Base-by-base conservation (phyloP, 495 filamentous ascomycete species). In the Hyaloscypha variabilis region DNA sequence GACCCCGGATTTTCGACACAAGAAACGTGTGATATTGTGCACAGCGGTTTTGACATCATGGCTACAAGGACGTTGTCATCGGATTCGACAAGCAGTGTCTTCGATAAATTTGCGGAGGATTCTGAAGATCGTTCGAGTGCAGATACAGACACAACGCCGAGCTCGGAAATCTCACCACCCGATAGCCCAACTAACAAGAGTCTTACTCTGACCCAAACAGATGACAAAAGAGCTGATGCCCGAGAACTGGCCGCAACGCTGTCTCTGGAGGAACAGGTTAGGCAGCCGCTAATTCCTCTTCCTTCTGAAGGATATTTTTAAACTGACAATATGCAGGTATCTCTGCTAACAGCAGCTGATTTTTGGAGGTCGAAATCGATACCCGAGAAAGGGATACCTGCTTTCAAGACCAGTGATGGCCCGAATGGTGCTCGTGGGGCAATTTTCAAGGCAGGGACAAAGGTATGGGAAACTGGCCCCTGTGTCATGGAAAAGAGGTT, bases 401-500 rank as follows among this genome's bases (percentile, higher is more conserved):
- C 87, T 3, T 77, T 93, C 51, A 90, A 90, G 66, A 87, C 86
- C 17, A 92, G 88, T 46, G 91, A 94, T 77, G 91, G 91, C 2
- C 91, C 91, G 6, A 93, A 92, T 72, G 91, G 91, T 14, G 88
- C 90, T 26, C 87, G 91, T 39, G 91, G 91, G n/a, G 83, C 82
- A 19, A 85, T 87, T 55, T 89, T 88, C 69, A 85, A 85, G 19
- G 83, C 83, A 49, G 86, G 85, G 24, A 88, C 85, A 54, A 86
- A 86, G 74, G 85, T 87, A 71, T 58, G 77, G 76, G 60, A 61
- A 79, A 60, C 77, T 10, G 6, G 77, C 80, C 39, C 75, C 19
- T 24, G 23, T 79, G 57, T 46, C 66, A 29, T n/a, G n/a, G 60
- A 55, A 8, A 62, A 67, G 28, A 49, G n/a, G 28, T 36, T 58